Evolutionary conservation across 2,329 filamentous ascomycete species (phyloP), one percentile per base, ranked within the genome.

Genomic region (Albifimbria verrucaria): DNA sequence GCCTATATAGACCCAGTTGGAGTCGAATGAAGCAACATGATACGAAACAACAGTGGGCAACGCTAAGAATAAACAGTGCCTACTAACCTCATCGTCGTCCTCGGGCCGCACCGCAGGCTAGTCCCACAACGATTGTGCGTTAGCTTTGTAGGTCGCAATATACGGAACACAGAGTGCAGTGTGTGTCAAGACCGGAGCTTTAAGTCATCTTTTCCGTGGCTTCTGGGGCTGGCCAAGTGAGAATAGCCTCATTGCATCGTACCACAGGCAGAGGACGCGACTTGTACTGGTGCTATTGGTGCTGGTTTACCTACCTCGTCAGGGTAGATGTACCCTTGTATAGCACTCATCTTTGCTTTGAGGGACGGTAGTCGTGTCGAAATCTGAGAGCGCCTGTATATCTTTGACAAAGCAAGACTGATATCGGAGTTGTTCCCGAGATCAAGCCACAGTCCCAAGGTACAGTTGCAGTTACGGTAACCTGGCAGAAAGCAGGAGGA

Each of bases 81-180:
- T 39, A 48, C 46, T 7, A 32, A 48, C 46, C 46, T 48, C 46
- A 17, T 48, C 46, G 10, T 36, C 24, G 24, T 48, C 46, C 25
- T 25, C n/a, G 23, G 24, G 46, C 46, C 20, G 26, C 17, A 25
- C 44, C 23, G 44, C 44, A 24, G 44, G 26, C 44, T 47, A 45
- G 42, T 45, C 20, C 22, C 42, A 21, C 7, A 39, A 24, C 20
- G 42, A 21, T 10, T 45, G 5, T 15, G 4, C 18, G 42, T 44
- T 24, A 44, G 42, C 42, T 39, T 39, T 39, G 5, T 17, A n/a
- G 4, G 15, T n/a, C 11, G 15, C 9, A 15, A 32, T 15, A 12
- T 17, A 39, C 15, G 12, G 18, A 17, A 9, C 26, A 32, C 7
- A 9, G 26, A 7, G 32, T 12, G 32, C 32, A 39, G 18, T 12